Evolutionary conservation across 2,329 filamentous ascomycete species (phyloP).

Genomic region (Hymenoscyphus repandus): DNA sequence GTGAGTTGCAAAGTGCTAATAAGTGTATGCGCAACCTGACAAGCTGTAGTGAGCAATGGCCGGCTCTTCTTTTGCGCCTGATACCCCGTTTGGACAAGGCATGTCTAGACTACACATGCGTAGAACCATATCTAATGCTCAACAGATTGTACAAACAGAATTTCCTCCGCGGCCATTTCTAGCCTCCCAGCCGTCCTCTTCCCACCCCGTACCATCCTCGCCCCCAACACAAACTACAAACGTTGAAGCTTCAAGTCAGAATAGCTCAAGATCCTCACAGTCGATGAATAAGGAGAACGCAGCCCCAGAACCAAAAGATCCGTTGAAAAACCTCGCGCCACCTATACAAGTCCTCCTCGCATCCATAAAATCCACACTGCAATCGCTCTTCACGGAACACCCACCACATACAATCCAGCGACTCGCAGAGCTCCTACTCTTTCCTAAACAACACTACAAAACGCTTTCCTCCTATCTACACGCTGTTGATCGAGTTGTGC

Average conservation of each 20-base stretch:
- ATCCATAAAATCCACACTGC: constrained; percentile 57
- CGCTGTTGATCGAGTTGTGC: constrained; percentile 84
- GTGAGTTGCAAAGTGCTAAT: constrained; percentile 37
- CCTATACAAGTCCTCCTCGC: constrained; percentile 58
- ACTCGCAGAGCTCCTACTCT: constrained; percentile 77
- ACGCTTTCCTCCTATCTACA: constrained; percentile 81
- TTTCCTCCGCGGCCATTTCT: constrained; percentile 39
- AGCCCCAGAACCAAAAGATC: constrained; percentile 33
- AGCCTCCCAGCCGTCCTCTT: constrained; percentile 38
- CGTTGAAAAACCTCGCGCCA: constrained; percentile 50
- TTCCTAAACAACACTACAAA: constrained; percentile 73
- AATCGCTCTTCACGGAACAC: constrained; percentile 60
- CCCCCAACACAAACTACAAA: constrained; percentile 44
- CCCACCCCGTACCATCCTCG: constrained; percentile 46
- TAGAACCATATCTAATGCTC: background rate
- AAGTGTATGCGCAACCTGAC: constrained; percentile 9
- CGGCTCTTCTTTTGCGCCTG: constrained; percentile 34
- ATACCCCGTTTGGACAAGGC: constrained; percentile 34
- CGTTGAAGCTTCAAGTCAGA: constrained; percentile 23
- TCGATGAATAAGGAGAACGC: constrained; percentile 66
- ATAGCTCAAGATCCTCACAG: constrained; percentile 32
- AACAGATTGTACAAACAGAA: constrained; percentile 18
- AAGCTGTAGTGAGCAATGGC: constrained; percentile 34
- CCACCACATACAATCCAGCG: constrained; percentile 93
- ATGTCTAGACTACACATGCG: background rate